Evolutionary conservation across 2,329 filamentous ascomycete species (phyloP), one percentile per base, ranked within the genome.

Genomic region (Alternaria conjuncta): DNA sequence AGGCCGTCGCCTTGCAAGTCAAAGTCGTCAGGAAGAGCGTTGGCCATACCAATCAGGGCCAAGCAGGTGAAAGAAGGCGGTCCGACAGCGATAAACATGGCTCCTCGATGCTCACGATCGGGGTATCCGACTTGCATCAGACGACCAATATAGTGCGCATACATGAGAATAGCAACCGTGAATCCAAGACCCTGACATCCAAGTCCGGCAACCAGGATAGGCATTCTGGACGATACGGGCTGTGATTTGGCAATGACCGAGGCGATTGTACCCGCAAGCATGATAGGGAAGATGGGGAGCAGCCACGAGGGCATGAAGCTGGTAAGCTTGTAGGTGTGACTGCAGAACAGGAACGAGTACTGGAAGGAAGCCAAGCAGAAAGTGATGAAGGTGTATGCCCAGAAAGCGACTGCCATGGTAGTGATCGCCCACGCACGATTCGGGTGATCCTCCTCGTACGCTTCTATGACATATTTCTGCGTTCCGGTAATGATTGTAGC

Each of bases 271-370:
- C 91, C 90, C 1, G 86, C 86, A 9, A 93, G 83, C 90, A 93
- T 92, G 75, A 91, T 83, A 15, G 90, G 90, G 76, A 92, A 93
- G 71, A 92, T 89, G 45, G 90, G 90, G 7, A 93, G 81, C 60
- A 92, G 87, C 90, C 90, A 92, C 0, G 89, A 88, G 0, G 91
- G 91, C 84, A 90, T 92, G 87, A 92, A 91, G 43, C 86, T 88
- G 59, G 88, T 86, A 15, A 92, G 80, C 6, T 82, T 84, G 62
- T 89, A 89, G 64, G 80, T 85, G 72, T 87, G 86, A 8, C 81
- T 79, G 6, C 86, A 82, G 76, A 93, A 93, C 30, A 93, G 82
- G 74, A 86, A 87, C 36, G 86, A 88, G 80, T 92, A 93, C 60
- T 83, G 82, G 62, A 81, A 79, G 25, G 78, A 70, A 7, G 80